Evolutionary conservation across 2,329 filamentous ascomycete genomes (phyloP), one percentile per base, ranked within the genome.

Genomic region (Chalara sp.): DNA sequence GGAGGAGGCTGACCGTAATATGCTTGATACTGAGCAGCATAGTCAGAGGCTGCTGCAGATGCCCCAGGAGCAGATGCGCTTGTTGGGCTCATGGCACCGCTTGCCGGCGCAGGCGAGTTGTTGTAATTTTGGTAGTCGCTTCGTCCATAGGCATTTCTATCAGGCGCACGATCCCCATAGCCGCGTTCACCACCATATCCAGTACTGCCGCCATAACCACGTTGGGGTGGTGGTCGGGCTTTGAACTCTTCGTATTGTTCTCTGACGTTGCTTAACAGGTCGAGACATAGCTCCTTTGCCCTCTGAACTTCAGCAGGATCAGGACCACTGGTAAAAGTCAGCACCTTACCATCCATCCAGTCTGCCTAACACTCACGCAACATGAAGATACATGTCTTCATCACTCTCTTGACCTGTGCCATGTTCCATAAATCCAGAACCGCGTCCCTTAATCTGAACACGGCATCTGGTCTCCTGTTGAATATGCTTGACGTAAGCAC

Each of bases 401-500:
- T 99, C 92, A 58, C 89, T 95, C 70, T 99, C 93, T 41, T 76
- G 80, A 57, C 88, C 87, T n/a, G 90, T 95, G 32, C 86, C 82
- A 44, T 86, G 83, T 67, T 99, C 93, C 64, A 95, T 84, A 66
- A 95, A 99, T 11, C 93, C 93, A 48, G 91, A 97, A 39, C 91
- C 91, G 56, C 88, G 89, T 13, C 93, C 93, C 68, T 99, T 99
- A 72, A 99, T 99, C 68, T 99, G 93, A 30, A 99, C 93, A 61
- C 92, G 88, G 68, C 93, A 97, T 55, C 88, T 81, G 11, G 93
- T 97, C 70, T 96, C 90, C 65, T 91, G 84, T 70, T 97, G 93
- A 58, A 99, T 97, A 65, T 96, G 92, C 71, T 99, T 99, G 54
- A 99, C 93, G 65, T 97, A 96, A 42, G 89, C 87, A 53, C 93